Conservation (phyloP, 768 basidiomycete species). For the Scleroderma citrinum region DNA sequence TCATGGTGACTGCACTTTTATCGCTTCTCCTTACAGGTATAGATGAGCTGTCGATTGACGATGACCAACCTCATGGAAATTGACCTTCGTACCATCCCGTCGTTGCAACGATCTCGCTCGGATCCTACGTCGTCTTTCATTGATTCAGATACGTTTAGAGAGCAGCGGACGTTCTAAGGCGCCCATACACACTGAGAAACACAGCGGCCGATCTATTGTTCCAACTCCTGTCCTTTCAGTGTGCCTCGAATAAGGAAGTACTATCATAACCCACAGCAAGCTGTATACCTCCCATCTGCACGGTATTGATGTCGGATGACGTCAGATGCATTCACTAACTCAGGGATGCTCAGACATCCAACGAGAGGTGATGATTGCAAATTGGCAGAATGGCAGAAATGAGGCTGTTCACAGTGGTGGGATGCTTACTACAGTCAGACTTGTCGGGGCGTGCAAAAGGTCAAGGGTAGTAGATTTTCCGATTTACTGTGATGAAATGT, state of each 20-base stretch:
- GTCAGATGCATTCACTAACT: constrained; percentile 40
- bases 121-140: constrained; percentile 77
- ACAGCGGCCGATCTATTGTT: constrained; percentile 51
- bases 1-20: constrained; percentile 56
- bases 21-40: constrained; percentile 1
- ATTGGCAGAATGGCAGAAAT: constrained; percentile 47
- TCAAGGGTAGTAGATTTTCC: constrained; percentile 20
- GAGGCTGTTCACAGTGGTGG: too few relatives aligned
- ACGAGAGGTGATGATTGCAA: constrained; percentile 43
- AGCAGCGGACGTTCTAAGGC: constrained; percentile 10
- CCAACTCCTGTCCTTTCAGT: constrained; percentile 62
- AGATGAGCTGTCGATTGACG: neutral
- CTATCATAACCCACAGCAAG: constrained; percentile 64
- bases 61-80: constrained; percentile 80
- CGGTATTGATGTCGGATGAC: constrained; percentile 62
- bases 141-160: constrained; percentile 59
- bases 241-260: constrained; percentile 80
- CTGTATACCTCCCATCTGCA: constrained; percentile 75
- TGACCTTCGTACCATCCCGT: constrained; percentile 84
- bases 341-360: constrained; percentile 16
- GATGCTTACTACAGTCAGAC: constrained; percentile 60
- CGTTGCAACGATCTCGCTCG: constrained; percentile 86
- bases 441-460: constrained; percentile 74
- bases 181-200: neutral
- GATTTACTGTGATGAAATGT: too few relatives aligned